A percentile compares a stretch with the other conserved stretches of the same genome.
These are phyloP conservation scores for Mycena leptocephala DNA, from an alignment of 768 basidiomycete genomes.

Conservation along the genomic window DNA sequence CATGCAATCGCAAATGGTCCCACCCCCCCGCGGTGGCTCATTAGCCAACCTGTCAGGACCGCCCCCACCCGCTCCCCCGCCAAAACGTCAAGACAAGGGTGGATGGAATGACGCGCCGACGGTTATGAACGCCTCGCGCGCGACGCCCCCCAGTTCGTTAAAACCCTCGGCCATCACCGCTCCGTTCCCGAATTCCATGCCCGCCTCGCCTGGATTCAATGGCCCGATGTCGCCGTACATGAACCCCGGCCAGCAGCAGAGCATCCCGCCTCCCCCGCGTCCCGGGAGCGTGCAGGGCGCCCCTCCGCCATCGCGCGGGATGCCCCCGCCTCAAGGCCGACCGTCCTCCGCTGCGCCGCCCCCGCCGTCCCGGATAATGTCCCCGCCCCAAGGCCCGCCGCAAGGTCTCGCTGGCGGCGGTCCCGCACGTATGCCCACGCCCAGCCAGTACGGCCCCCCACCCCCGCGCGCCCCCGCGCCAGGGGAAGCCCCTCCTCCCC, in stretches of 20 bases:
- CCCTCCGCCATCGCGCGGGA: constrained; percentile 55
- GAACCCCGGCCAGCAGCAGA: constrained; percentile 59
- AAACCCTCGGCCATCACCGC: constrained; percentile 86
- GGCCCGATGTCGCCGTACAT: constrained; percentile 64
- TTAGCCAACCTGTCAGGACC: constrained; percentile 10
- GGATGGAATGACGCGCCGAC: constrained; percentile 92
- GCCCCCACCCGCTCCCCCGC: constrained; percentile 62
- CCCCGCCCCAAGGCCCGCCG: constrained; percentile 61
- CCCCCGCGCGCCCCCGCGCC: constrained; percentile 55
- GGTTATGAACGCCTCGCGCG: constrained; percentile 62
- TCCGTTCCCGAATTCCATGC: constrained; percentile 86
- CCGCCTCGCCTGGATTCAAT: constrained; percentile 62
- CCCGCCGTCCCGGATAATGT: constrained; percentile 63
- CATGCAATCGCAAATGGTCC: constrained; percentile 52
- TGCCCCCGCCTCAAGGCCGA: constrained; percentile 39
- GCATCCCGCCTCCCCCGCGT: constrained; percentile 76
- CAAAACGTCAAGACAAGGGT: constrained; percentile 77
- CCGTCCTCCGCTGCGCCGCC: constrained; percentile 38
- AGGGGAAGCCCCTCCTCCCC: constrained; percentile 60
- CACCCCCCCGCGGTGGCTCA: constrained; percentile 57
- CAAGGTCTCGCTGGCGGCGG: constrained; percentile 25
- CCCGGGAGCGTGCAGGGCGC: constrained; percentile 73
- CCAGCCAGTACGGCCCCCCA: constrained; percentile 67
- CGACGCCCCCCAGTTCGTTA: constrained; percentile 58
- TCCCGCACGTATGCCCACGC: constrained; percentile 56